Conservation (phyloP, 768 basidiomycete species). For the Omphalotus guepiniiformis region DNA sequence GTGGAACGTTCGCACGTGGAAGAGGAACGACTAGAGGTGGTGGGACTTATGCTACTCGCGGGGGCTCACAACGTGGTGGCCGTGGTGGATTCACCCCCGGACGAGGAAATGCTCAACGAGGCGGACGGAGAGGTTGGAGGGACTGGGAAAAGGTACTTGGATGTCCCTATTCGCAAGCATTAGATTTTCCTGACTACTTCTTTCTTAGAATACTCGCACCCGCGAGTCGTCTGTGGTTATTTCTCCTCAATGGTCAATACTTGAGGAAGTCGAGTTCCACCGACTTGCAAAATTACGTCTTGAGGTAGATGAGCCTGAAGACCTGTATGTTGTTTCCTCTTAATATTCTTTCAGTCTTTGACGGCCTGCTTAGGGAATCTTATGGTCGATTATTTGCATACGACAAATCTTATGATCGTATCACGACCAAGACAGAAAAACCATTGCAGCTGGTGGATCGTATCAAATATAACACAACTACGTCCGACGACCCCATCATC, state of each 20-base stretch:
- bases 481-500: conserved; percentile 96
- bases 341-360: conserved; percentile 3
- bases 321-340: conserved; percentile 55
- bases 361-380: conserved; percentile 49
- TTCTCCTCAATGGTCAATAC: conserved; percentile 86
- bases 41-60: conserved; percentile 36
- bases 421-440: conserved; percentile 89
- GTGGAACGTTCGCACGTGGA: conserved; percentile 57
- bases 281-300: conserved; percentile 86
- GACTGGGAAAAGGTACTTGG: conserved; percentile 86
- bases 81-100: conserved; percentile 41
- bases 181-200: conserved; percentile 3
- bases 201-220: conserved; percentile 64
- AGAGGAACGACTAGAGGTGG: conserved; percentile 50
- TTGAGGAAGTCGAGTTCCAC: conserved; percentile 97
- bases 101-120: conserved; percentile 42
- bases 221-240: conserved; percentile 94
- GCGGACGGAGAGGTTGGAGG: conserved; percentile 77
- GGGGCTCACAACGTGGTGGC: conserved; percentile 40
- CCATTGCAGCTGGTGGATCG: conserved; percentile 91
- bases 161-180: neutral
- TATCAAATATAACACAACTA: conserved; percentile 96
- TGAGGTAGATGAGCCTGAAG: conserved; percentile 91
- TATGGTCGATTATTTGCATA: conserved; percentile 91
- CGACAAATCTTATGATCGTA: conserved; percentile 92